Base-by-base conservation (phyloP, 805 yeast genomes). In the Metschnikowia rubicola region DNA sequence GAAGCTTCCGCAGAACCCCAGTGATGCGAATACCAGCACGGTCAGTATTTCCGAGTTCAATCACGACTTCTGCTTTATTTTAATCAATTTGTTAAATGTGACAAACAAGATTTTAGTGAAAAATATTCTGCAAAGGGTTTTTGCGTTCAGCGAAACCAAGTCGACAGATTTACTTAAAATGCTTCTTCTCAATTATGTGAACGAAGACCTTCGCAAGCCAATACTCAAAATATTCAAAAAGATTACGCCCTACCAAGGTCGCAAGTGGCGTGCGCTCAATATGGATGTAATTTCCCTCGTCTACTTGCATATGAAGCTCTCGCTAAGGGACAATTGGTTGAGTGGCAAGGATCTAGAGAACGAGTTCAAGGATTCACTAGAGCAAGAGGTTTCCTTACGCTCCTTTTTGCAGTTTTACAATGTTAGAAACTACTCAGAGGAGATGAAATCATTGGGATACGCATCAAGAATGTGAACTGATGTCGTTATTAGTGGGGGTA, bases 221-320 rank as follows among this genome's bases (percentile, higher is more conserved):
- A 81, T 87, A 3, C 69, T 91, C 57, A 83, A 83, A 58, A 77
- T 87, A 1, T 71, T 91, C 50, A 90, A 88, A 62, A 83, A 86
- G 52, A 75, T 90, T 42, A 83, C 90, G 1, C 96, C 97, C 0
- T 88, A 85, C 66, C 91, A 88, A 58, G 97, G 97, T 15, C 82
- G 94, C 50, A 90, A 91, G 64, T 92, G 99, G 99, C 83, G 90
- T 56, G 79, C 90, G 11, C 80, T 83, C 52, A 94, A 92, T 62
- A 92, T 94, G 97, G 97, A 91, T 54, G 72, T 94, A 39, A 87
- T 92, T 4, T 88, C 97, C 0, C 83, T 88, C 50, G 90, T 92
- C 2, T 92, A 86, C 58, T 63, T 94, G 28, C 83, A 89, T 60
- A 79, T 88, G 57, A 79, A 81, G 55, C 70, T 90, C 34, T 80